These are phyloP conservation scores for Phlebiopsis gigantea DNA, from an alignment of 768 basidiomycete genomes.

Conservation along the genomic window DNA sequence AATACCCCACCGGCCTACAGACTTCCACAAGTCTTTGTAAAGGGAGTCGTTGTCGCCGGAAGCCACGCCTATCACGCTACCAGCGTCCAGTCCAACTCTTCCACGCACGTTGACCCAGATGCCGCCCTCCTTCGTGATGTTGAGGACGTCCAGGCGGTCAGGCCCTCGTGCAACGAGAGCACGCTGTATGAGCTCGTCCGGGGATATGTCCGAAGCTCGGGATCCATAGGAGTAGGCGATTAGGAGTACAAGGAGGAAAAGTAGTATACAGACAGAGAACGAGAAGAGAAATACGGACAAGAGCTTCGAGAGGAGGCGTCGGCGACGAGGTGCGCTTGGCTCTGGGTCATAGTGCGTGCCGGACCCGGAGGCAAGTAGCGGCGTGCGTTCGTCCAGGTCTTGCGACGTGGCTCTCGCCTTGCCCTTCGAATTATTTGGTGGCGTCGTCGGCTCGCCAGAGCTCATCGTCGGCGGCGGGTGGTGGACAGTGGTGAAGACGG, in stretches of 20 bases:
- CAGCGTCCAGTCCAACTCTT: conserved; percentile 64
- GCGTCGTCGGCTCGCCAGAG: neutral
- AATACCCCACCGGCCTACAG: conserved; percentile 65
- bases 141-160: conserved; percentile 55
- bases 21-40: conserved; percentile 51
- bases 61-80: conserved; percentile 51
- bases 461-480: conserved; percentile 1
- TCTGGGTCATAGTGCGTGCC: conserved; percentile 25
- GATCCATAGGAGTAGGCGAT: conserved; percentile 67
- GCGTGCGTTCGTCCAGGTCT: conserved; percentile 44
- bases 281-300: conserved; percentile 52
- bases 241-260: conserved; percentile 39
- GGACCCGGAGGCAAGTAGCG: conserved; percentile 43
- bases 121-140: conserved; percentile 51
- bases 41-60: conserved; percentile 37
- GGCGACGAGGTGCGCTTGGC: conserved; percentile 18
- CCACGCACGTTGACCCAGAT: conserved; percentile 56
- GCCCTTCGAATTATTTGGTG: conserved; percentile 38
- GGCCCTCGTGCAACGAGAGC: conserved; percentile 57
- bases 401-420: conserved; percentile 40
- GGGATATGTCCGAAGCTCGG: conserved; percentile 43
- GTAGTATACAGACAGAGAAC: conserved; percentile 42
- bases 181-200: conserved; percentile 52
- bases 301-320: conserved; percentile 29
- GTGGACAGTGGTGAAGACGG: conserved; percentile 1